Evolutionary conservation across 257 asterid species (phyloP).

Genomic region (Capsicum baccatum): DNA sequence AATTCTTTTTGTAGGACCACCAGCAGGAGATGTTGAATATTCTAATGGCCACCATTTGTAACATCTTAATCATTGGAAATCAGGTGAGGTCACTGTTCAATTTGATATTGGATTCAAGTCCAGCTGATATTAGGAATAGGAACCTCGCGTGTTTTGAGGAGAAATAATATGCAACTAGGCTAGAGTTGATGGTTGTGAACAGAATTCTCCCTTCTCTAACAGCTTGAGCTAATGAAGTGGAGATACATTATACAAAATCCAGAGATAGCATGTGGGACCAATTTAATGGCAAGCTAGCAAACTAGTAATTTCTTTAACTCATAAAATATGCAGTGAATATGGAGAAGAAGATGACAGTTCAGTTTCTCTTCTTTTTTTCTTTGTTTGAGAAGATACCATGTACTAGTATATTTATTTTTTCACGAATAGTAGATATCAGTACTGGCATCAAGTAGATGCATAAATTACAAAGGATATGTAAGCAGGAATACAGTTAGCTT

Average conservation of each 20-base stretch:
- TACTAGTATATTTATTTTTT: too few relatives aligned
- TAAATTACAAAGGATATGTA: not conserved
- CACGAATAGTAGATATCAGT: not conserved
- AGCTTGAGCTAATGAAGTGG: not conserved
- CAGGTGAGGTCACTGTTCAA: not conserved
- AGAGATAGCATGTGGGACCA: not conserved
- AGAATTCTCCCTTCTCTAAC: constrained; percentile 5
- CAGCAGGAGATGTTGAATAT: constrained; percentile 23
- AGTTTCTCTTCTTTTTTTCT: not conserved
- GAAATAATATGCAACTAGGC: not conserved
- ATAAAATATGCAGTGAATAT: constrained; percentile 7
- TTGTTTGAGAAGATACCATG: not conserved
- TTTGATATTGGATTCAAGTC: constrained; percentile 13
- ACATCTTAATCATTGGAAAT: constrained; percentile 21
- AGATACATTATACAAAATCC: not conserved
- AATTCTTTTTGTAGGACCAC: constrained; percentile 2
- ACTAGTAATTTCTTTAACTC: not conserved
- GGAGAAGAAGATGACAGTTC: constrained; percentile 10
- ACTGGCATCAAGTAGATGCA: not conserved
- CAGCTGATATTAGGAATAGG: constrained; percentile 7
- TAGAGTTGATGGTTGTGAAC: not conserved
- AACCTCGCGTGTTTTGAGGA: not conserved
- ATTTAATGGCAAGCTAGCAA: not conserved
- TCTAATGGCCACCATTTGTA: not conserved
- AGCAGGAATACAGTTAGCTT: not conserved